Evolutionary conservation across 106 monocot species (phyloP), one percentile per base, ranked within the genome.

Genomic region (Dendrobium chrysotoxum): DNA sequence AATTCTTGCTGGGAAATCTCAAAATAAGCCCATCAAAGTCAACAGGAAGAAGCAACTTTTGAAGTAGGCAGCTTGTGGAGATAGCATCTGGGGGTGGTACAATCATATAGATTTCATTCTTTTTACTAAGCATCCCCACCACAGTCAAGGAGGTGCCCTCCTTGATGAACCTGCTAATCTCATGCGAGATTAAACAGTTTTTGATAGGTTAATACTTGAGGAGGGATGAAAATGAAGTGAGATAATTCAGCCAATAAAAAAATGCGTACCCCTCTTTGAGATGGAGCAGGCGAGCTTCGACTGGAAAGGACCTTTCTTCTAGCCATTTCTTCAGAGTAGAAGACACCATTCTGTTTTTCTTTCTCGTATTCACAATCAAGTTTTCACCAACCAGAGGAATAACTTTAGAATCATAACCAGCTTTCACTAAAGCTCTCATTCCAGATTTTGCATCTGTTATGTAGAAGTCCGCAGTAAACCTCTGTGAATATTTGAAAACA

Each of bases 281-380:
- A 35, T 84, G 86, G 3, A 95, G 57, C 38, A 78, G 46, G 35
- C 79, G 80, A 61, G 79, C 67, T 85, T 90, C 85, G 26, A 81
- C 17, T 26, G 96, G 84, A 54, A 93, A 82, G 23, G 81, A 44
- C 71, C 91, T 89, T 76, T 86, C 88, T 70, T 81, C 88, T 18
- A 96, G 86, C 96, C 96, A 96, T 75, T 86, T 91, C 75, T 80
- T 86, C 76, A 96, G 72, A 41, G 93, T 93, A 15, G 86, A 83
- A 53, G 96, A 96, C 67, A 96, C 39, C 74, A 78, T 81, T 81
- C 83, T 88, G 25, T 85, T 86, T 77, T 76, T 82, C 54, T 77
- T 75, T 76, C 81, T 81, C 26, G 89, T 88, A 16, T 86, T 91
- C 42, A 96, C 79, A 71, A 96, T 84, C 61, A 75, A 40, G 38